phyloP scores from a whole-genome alignment of 108 stramenopile species.

The Pelagomonas calceolata region DNA sequence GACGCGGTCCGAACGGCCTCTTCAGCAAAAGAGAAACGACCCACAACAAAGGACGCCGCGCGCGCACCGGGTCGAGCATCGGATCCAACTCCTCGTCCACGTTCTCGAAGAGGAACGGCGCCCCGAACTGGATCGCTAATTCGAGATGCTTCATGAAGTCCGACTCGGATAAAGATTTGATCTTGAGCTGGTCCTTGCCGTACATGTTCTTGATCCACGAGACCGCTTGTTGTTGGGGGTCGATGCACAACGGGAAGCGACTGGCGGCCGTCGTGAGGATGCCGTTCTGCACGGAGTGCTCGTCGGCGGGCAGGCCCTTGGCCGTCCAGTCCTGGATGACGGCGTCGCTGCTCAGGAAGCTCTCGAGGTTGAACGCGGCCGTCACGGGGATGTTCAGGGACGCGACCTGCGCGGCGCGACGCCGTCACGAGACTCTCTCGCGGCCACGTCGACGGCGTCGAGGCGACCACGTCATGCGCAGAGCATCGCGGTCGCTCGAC shows the following conservation, averaged over 20 bases:
- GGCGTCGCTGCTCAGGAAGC: conserved; percentile 47
- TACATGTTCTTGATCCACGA: conserved; percentile 58
- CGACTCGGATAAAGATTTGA: conserved; percentile 44
- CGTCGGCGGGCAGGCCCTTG: conserved; percentile 56
- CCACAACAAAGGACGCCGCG: too few species aligned
- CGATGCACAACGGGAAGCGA: conserved; percentile 56
- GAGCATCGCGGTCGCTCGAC: too few species aligned
- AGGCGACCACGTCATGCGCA: too few species aligned
- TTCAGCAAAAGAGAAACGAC: too few species aligned
- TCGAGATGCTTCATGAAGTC: conserved; percentile 67
- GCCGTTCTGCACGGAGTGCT: conserved; percentile 55
- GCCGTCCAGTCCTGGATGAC: conserved; percentile 51
- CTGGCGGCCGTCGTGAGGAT: conserved; percentile 49
- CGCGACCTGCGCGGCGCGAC: too few species aligned
- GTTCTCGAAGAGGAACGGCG: conserved; percentile 58
- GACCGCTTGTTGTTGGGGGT: conserved; percentile 61
- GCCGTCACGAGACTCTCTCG: too few species aligned
- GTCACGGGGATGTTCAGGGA: conserved; percentile 32
- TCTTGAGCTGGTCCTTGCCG: conserved; percentile 37
- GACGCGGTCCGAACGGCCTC: too few species aligned
- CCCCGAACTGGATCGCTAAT: conserved; percentile 58
- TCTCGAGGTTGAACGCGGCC: conserved; percentile 34
- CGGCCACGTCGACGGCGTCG: too few species aligned
- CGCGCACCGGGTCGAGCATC: conserved; percentile 55
- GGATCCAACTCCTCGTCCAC: conserved; percentile 59